phyloP scores from a whole-genome alignment of 2,329 filamentous ascomycete genomes.

The Chalara sp. region DNA sequence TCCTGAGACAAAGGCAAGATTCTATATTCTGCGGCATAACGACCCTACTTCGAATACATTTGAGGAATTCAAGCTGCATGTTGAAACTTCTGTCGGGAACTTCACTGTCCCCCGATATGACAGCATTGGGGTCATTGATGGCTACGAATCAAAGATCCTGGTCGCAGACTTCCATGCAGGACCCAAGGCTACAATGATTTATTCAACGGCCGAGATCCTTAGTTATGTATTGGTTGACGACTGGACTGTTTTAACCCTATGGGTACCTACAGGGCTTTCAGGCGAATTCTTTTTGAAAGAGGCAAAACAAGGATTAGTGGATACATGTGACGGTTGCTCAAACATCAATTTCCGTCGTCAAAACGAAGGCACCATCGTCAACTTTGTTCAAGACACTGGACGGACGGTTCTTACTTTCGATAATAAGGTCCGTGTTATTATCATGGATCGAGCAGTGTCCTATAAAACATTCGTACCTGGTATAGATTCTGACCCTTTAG shows the following conservation, averaged over 20 bases:
- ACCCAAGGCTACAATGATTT: constrained; percentile 37
- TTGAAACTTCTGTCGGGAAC: constrained; percentile 35
- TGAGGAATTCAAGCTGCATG: constrained; percentile 45
- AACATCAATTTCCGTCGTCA: constrained; percentile 36
- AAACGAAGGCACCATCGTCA: constrained; percentile 34
- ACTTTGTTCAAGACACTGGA: constrained; percentile 42
- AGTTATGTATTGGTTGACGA: constrained; percentile 42
- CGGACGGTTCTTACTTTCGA: constrained; percentile 39
- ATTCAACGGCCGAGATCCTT: constrained; percentile 49
- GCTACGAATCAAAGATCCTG: constrained; percentile 56
- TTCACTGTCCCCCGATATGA: constrained; percentile 40
- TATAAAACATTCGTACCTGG: too few species aligned
- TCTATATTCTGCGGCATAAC: constrained; percentile 50
- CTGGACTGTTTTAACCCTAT: constrained; percentile 42
- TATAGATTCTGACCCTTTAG: too few species aligned
- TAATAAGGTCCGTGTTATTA: constrained; percentile 41
- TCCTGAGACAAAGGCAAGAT: constrained; percentile 44
- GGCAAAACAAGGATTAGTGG: constrained; percentile 43
- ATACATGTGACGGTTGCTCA: constrained; percentile 35
- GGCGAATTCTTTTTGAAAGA: constrained; percentile 48
- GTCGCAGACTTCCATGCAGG: constrained; percentile 53
- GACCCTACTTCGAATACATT: constrained; percentile 41
- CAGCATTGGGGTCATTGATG: constrained; percentile 44
- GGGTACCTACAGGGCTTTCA: constrained; percentile 45
- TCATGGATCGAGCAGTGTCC: constrained; percentile 38